Conservation (phyloP, 352 stramenopile genomes). For the Phytopythium sindhum region DNA sequence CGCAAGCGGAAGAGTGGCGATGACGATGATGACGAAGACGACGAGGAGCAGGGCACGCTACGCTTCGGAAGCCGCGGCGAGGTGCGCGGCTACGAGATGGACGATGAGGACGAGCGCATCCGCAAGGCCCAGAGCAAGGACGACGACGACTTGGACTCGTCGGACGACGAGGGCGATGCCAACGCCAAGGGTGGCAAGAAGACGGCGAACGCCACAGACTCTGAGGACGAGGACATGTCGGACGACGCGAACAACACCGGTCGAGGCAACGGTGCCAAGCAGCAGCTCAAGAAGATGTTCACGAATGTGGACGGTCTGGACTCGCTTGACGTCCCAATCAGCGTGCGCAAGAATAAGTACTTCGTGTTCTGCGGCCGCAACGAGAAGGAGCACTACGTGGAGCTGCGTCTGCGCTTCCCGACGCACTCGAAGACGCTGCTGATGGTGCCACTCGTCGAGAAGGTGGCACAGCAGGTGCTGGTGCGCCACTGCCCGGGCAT, state of each 20-base stretch:
- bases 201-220: conserved; percentile 23
- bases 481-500: conserved; percentile 88
- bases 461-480: conserved; percentile 79
- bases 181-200: conserved; percentile 24
- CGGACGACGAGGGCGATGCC: conserved; percentile 38
- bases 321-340: conserved; percentile 65
- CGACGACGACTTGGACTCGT: conserved; percentile 57
- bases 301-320: conserved; percentile 51
- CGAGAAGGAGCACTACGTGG: conserved; percentile 76
- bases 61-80: conserved; percentile 78
- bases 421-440: conserved; percentile 87
- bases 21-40: conserved; percentile 80
- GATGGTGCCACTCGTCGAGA: conserved; percentile 89
- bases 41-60: conserved; percentile 86
- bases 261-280: conserved; percentile 13
- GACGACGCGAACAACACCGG: conserved; percentile 17
- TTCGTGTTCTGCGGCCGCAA: conserved; percentile 82
- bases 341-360: conserved; percentile 84
- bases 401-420: conserved; percentile 85
- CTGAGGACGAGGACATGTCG: conserved; percentile 33
- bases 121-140: conserved; percentile 48
- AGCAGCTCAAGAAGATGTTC: conserved; percentile 37
- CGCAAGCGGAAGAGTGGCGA: conserved; percentile 42
- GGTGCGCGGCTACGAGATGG: conserved; percentile 88
- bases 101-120: conserved; percentile 93